Evolutionary conservation across 176 grass and related monocot genomes (phyloP).

Genomic region (Stipa capillata): DNA sequence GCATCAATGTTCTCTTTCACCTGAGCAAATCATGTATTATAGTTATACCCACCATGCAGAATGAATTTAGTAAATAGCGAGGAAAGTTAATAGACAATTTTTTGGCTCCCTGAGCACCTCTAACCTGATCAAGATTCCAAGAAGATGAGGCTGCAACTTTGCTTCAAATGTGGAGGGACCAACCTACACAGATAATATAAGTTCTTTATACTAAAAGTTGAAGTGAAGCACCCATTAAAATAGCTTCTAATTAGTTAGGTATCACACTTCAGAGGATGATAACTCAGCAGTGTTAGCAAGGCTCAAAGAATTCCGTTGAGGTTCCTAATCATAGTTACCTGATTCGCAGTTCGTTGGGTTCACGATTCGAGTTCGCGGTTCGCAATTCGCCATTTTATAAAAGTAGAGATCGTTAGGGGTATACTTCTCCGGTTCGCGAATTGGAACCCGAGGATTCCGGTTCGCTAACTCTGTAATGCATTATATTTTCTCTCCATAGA

Average conservation of each 20-base stretch:
- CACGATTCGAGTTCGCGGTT: no score
- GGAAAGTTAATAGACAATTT: background rate
- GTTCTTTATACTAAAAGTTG: background rate
- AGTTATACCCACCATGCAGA: conserved; percentile 6
- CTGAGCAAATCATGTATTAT: conserved; percentile 14
- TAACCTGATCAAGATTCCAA: conserved; percentile 82
- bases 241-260: background rate
- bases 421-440: no score
- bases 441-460: no score
- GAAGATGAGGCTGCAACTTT: conserved; percentile 75
- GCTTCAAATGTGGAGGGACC: conserved; percentile 52
- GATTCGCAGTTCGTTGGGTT: no score
- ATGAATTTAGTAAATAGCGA: background rate
- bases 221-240: background rate
- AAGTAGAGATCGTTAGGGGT: no score
- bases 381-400: no score
- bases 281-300: background rate
- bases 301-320: background rate
- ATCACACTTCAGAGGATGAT: background rate
- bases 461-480: no score
- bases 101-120: background rate
- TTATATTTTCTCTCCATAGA: no score
- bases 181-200: conserved; percentile 26
- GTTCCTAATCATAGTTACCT: no score
- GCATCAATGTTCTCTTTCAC: conserved; percentile 67